Evolutionary conservation across 495 filamentous ascomycete species (phyloP), one percentile per base, ranked within the genome.

Genomic region (Tuber borchii): DNA sequence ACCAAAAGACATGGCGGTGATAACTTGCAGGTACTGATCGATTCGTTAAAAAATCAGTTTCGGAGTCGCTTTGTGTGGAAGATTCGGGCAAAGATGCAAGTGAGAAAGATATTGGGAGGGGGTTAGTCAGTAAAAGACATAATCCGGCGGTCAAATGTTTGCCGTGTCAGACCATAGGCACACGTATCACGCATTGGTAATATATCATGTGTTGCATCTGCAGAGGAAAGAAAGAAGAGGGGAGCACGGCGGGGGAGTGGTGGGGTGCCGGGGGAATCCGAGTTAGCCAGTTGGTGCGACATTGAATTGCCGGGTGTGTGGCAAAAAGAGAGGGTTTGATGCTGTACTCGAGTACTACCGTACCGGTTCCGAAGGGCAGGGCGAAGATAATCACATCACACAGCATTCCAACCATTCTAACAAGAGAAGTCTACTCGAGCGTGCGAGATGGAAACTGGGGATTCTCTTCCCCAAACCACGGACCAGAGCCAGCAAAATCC

Each of bases 1-100:
- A 19, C 75, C 46, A 70, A 76, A 76, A 22, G 75, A 37, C 75
- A 76, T 76, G 22, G 40, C 68, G 42, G 31, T 71, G 39, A 40
- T 71, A 34, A 34, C 56, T 34, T 34, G 2, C 26, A 26, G 26
- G 56, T 8, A 17, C 26, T 31, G 6, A 26, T 65, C 26, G 56
- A 65, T 65, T 65, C 56, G 56, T 14, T 2, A 34, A 65, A 65
- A 31, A 19, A 40, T 16, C 51, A 1, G 26, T 31, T 14, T 34
- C 12, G 26, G 56, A 17, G 26, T 26, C 26, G 26, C 26, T 65
- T 34, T 34, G 56, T 34, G 51, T n/a, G 51, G 56, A 65, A 19
- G 31, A 34, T 65, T 65, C 17, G 56, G 26, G 56, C 56, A 65
- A 65, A 31, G 56, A 19, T 16, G 56, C 26, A 17, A n/a, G 56